These are phyloP conservation scores for Aspergillus tamarii DNA, from an alignment of 2,329 filamentous ascomycete species.

Conservation along the genomic window DNA sequence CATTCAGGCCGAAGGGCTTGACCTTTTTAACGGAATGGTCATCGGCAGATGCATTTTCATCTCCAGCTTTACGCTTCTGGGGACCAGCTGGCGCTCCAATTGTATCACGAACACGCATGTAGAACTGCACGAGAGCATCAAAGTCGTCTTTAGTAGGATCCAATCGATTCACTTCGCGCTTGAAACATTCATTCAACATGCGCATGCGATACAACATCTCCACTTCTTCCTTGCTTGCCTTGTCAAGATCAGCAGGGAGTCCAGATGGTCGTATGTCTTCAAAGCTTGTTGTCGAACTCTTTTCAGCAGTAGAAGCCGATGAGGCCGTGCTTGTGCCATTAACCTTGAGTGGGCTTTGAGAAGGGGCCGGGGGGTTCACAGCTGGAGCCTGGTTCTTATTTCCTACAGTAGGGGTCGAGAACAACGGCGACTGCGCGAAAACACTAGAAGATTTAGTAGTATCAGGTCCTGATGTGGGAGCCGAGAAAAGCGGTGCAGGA, in stretches of 20 bases:
- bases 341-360: conserved; percentile 17
- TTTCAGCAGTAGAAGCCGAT: conserved; percentile 3
- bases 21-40: conserved; percentile 27
- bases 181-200: conserved; percentile 39
- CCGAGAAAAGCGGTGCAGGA: conserved; percentile 19
- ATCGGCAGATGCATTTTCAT: conserved; percentile 20
- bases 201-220: conserved; percentile 35
- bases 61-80: conserved; percentile 33
- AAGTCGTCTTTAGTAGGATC: conserved; percentile 39
- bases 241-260: conserved; percentile 22
- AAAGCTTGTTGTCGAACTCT: conserved; percentile 8
- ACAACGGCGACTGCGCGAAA: conserved; percentile 8
- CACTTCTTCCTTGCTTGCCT: conserved; percentile 22
- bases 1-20: conserved; percentile 18
- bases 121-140: conserved; percentile 41
- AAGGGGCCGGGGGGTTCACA: conserved; percentile 10
- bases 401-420: conserved; percentile 16
- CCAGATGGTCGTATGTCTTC: conserved; percentile 22
- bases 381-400: conserved; percentile 13
- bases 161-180: conserved; percentile 33
- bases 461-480: conserved; percentile 11
- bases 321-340: conserved; percentile 16
- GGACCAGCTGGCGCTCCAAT: conserved; percentile 39
- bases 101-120: conserved; percentile 41
- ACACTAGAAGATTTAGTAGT: conserved; percentile 4